These are phyloP conservation scores for Epichloe uncinata DNA, from an alignment of 2,329 filamentous ascomycete genomes.

Conservation along the genomic window DNA sequence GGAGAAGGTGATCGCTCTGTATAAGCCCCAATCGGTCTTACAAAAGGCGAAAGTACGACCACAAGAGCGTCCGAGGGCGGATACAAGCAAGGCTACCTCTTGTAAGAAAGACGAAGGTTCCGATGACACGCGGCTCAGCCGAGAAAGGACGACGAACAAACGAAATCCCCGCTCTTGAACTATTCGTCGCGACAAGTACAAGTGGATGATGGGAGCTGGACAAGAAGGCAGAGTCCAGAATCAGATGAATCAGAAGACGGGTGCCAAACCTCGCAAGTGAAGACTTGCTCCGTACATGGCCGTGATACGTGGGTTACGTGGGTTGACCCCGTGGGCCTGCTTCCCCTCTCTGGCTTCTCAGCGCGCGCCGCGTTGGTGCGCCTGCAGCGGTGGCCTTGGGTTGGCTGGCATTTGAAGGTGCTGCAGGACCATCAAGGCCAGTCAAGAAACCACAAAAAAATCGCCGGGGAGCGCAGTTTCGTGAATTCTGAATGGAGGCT, in stretches of 20 bases:
- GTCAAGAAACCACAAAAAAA: too few species aligned
- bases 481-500: background rate
- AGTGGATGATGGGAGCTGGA: background rate
- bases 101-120: constrained; percentile 4
- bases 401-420: constrained; percentile 6
- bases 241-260: background rate
- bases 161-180: background rate
- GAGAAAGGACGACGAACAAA: background rate
- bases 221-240: background rate
- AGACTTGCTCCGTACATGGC: background rate
- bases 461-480: too few species aligned
- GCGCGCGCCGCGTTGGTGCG: constrained; percentile 3
- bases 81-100: constrained; percentile 3
- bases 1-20: background rate
- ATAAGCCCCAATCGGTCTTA: background rate
- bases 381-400: constrained; percentile 2
- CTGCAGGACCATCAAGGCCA: constrained; percentile 5
- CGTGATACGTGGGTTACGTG: constrained; percentile 5
- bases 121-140: constrained; percentile 4
- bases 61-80: background rate
- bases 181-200: background rate
- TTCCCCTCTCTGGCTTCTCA: constrained; percentile 5
- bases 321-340: constrained; percentile 3
- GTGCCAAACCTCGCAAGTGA: background rate
- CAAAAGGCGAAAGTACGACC: background rate